Base-by-base conservation (phyloP, 2,329 filamentous ascomycete genomes). In the Diaporthe batatas region DNA sequence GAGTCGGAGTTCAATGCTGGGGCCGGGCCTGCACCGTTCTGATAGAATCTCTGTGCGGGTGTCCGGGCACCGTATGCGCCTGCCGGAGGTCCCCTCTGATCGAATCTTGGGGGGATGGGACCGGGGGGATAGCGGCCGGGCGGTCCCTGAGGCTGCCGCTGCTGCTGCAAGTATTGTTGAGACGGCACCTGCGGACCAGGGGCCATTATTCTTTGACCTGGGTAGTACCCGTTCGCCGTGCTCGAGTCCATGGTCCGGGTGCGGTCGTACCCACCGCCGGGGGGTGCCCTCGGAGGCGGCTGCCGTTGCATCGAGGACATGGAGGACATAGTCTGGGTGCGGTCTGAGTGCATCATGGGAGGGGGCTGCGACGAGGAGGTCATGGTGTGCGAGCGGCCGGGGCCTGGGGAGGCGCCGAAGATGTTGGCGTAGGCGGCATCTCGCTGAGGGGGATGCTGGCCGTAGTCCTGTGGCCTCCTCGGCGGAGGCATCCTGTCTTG, bases 351-450 rank as follows among this genome's bases (percentile, higher is more conserved):
- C 78, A 84, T 84, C 81, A 86, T 85, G 78, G 85, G 82, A 64
- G 86, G 83, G 65, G 81, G 84, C 73, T 84, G 79, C 54, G 92
- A 88, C 76, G 94, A 92, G 71, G 93, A 95, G 76, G 92, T 96
- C 95, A 98, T 98, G 34, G 96, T 98, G 80, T 98, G 95, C 72
- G 95, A 97, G 82, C 96, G 92, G 73, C 96, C 96, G 58, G 94
- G 91, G 59, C 94, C 94, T 76, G 94, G 95, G 76, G 94, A 89
- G 76, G 91, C 91, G 77, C 96, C 96, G 82, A 98, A 99, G 81
- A 98, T 98, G 84, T 96, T 96, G 77, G 93, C 94, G 83, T 97
- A 99, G 76, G 96, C 96, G 77, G 94, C 94, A 90, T 99, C 95
- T 84, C 96, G 93, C 72, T 83, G 82, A 18, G 68, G 62, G 16